These are phyloP conservation scores for Candida ortonii DNA, from an alignment of 805 yeast genomes.

Conservation along the genomic window DNA sequence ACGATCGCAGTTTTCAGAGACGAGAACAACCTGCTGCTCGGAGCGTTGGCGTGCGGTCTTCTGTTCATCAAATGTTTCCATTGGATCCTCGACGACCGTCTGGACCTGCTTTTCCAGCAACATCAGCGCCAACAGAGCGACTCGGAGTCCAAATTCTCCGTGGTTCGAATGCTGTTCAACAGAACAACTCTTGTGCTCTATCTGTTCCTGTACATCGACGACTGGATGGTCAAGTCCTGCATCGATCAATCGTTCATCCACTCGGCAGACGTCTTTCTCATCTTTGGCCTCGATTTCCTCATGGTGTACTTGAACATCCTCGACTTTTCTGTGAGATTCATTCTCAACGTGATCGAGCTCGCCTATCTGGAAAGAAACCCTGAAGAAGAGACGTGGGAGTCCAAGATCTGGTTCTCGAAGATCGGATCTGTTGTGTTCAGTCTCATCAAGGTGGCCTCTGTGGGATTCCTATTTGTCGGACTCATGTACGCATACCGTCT, in stretches of 20 bases:
- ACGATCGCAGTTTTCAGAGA: constrained; percentile 52
- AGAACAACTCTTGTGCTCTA: constrained; percentile 44
- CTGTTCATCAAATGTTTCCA: constrained; percentile 67
- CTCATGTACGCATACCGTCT: constrained; percentile 37
- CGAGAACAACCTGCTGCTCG: constrained; percentile 45
- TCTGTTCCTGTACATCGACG: constrained; percentile 49
- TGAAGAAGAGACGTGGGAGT: constrained; percentile 72
- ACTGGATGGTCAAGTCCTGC: constrained; percentile 49
- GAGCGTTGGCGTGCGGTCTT: constrained; percentile 33
- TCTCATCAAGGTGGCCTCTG: constrained; percentile 43
- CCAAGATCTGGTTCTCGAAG: constrained; percentile 57
- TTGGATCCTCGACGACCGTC: constrained; percentile 58
- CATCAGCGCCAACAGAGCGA: constrained; percentile 11
- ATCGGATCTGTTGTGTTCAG: constrained; percentile 53
- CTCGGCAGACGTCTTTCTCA: constrained; percentile 54
- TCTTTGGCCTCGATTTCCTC: constrained; percentile 76
- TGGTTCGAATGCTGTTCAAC: constrained; percentile 23
- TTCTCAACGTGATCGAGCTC: constrained; percentile 57
- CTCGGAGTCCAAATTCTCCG: constrained; percentile 4
- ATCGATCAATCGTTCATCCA: constrained; percentile 54
- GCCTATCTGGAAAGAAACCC: constrained; percentile 41
- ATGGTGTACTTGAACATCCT: constrained; percentile 55
- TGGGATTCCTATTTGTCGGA: constrained; percentile 44
- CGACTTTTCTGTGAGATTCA: constrained; percentile 43
- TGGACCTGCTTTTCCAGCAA: constrained; percentile 47